Evolutionary conservation across 352 stramenopile species (phyloP), one percentile per base, ranked within the genome.

Genomic region (Pythium dissimile): DNA sequence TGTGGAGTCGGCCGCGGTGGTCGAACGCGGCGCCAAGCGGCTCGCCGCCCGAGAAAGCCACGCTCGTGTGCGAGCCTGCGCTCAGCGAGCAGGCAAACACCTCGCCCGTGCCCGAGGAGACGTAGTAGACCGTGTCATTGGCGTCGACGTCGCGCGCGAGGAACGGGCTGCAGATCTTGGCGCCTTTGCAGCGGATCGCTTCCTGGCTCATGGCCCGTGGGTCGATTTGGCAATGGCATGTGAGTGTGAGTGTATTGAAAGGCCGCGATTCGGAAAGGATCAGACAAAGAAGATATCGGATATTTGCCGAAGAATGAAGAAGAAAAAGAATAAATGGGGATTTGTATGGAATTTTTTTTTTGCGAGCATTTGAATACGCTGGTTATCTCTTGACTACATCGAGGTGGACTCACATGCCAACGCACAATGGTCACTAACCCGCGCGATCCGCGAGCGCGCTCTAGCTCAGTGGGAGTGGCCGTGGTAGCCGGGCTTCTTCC

Each of bases 121-220:
- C 77, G 55, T 92, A 95, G 65, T 79, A 83, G 30, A 89, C n/a
- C 11, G 56, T 69, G 39, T 65, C 53, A 42, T 3, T 56, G 23
- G 63, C 59, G 18, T 45, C 24, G 6, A 42, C 24, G 20, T 74
- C 62, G 18, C 46, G 44, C 18, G 37, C 51, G 31, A 88, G 67
- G 47, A 91, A 92, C 26, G 81, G 83, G 28, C 70, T 87, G 65
- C 84, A 92, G 52, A 92, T 79, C 66, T 90, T 88, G 62, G 77
- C 48, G 20, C 80, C 83, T 39, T 70, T 71, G 54, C 80, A 93
- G 30, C 52, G 68, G 37, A 89, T 79, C 13, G 73, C 71, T 18
- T 64, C 42, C 28, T 50, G 47, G 37, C 20, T 50, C 30, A 57
- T 52, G 3, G 1, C 23, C 2, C 18, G 13, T 3, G 43, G 43